Evolutionary conservation across 202 grass and related monocot species (phyloP).

Genomic region (Sporobolus alterniflorus): DNA sequence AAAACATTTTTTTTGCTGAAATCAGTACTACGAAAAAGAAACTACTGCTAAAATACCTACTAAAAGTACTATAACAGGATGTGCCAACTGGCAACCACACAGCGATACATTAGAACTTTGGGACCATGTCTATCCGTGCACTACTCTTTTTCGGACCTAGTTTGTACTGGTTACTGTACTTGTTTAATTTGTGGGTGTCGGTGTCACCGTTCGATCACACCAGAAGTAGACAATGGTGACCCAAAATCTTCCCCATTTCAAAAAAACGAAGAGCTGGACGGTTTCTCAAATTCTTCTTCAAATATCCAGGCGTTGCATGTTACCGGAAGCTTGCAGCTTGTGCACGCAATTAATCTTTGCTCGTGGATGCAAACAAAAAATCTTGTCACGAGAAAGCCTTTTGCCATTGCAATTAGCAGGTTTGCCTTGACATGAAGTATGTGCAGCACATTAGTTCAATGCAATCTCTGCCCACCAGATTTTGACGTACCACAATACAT

Average conservation of each 20-base stretch:
- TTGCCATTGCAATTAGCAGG: too few species aligned
- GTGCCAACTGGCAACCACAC: too few species aligned
- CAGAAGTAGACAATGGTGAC: not conserved
- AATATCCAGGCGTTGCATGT: not conserved
- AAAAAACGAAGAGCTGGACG: not conserved
- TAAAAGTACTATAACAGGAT: not conserved
- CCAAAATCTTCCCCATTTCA: not conserved
- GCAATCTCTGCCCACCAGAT: too few species aligned
- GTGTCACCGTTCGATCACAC: not conserved
- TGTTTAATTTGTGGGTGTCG: constrained; percentile 5
- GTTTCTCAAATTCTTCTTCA: not conserved
- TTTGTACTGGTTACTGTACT: not conserved
- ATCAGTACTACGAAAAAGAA: not conserved
- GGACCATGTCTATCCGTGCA: not conserved
- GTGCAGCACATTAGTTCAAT: not conserved
- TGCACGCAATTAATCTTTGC: not conserved
- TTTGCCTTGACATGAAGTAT: too few species aligned
- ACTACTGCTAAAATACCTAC: too few species aligned
- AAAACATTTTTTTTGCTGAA: not conserved
- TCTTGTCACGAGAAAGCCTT: not conserved
- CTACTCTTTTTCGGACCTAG: not conserved
- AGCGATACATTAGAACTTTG: not conserved
- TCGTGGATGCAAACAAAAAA: not conserved
- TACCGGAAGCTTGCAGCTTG: not conserved
- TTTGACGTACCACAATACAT: not conserved